Evolutionary conservation across 345 rosid species (phyloP).

Genomic region (Salix dunnii): DNA sequence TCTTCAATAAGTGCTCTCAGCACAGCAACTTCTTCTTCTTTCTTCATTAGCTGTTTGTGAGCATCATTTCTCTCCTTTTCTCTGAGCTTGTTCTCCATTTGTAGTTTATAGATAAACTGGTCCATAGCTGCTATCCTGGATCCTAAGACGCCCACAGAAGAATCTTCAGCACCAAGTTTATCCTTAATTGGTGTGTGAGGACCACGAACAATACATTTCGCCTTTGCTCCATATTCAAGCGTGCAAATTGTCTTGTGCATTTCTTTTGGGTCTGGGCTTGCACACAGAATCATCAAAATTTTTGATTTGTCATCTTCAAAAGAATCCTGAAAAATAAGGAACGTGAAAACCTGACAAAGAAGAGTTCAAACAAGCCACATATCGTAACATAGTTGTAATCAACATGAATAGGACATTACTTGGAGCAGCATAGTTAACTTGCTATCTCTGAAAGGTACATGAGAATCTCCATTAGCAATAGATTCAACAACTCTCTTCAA

Average conservation of each 20-base stretch:
- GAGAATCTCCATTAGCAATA: conserved; percentile 97
- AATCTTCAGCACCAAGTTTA: conserved; percentile 58
- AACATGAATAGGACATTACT: conserved; percentile 32
- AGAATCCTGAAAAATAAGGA: conserved; percentile 62
- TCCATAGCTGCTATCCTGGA: conserved; percentile 88
- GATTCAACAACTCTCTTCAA: conserved; percentile 95
- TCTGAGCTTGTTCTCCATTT: conserved; percentile 75
- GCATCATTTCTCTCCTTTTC: conserved; percentile 80
- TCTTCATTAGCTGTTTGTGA: conserved; percentile 63
- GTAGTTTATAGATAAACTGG: conserved; percentile 74
- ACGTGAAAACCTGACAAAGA: neutral
- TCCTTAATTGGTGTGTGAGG: conserved; percentile 72
- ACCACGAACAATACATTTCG: conserved; percentile 90
- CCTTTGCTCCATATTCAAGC: conserved; percentile 95
- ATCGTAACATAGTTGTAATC: neutral
- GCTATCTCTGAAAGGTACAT: conserved; percentile 97
- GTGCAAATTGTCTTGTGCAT: conserved; percentile 95
- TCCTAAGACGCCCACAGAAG: conserved; percentile 57
- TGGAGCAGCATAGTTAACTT: conserved; percentile 93
- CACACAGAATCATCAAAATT: conserved; percentile 91
- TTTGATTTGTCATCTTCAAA: conserved; percentile 95
- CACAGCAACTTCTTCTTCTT: conserved; percentile 76
- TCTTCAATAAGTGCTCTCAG: conserved; percentile 50
- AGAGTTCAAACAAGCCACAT: neutral
- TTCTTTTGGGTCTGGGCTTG: conserved; percentile 95